Evolutionary conservation across 2,329 filamentous ascomycete genomes (phyloP).

Genomic region (Lachnellula hyalina): DNA sequence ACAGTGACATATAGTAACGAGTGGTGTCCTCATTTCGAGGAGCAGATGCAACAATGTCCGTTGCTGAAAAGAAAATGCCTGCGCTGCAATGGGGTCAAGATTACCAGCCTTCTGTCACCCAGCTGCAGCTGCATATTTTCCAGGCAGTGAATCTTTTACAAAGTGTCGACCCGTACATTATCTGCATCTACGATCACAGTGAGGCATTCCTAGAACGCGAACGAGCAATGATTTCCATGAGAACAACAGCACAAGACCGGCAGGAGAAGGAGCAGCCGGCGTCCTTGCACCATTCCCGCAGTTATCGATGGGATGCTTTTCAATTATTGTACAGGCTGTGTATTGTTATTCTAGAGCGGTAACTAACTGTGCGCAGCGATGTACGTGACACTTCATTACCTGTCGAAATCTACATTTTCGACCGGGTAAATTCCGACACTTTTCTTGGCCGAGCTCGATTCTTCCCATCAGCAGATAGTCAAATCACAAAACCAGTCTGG

Average conservation of each 20-base stretch:
- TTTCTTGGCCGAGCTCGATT: background rate
- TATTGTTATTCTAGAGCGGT: background rate
- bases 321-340: background rate
- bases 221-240: background rate
- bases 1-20: no score
- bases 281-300: background rate
- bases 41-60: no score
- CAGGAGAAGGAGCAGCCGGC: no score
- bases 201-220: background rate
- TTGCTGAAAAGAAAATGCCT: no score
- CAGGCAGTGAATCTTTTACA: background rate
- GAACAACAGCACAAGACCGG: background rate
- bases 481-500: background rate
- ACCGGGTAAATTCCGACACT: background rate
- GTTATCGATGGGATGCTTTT: background rate
- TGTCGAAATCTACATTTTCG: background rate
- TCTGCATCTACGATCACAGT: background rate
- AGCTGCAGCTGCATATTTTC: background rate
- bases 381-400: background rate
- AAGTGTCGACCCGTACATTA: background rate
- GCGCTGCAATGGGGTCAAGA: background rate
- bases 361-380: background rate
- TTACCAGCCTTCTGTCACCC: background rate
- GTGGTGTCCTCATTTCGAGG: no score
- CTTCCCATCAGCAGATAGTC: background rate